Conservation (phyloP, 2,329 filamentous ascomycete genomes). For the Seiridium unicorne region DNA sequence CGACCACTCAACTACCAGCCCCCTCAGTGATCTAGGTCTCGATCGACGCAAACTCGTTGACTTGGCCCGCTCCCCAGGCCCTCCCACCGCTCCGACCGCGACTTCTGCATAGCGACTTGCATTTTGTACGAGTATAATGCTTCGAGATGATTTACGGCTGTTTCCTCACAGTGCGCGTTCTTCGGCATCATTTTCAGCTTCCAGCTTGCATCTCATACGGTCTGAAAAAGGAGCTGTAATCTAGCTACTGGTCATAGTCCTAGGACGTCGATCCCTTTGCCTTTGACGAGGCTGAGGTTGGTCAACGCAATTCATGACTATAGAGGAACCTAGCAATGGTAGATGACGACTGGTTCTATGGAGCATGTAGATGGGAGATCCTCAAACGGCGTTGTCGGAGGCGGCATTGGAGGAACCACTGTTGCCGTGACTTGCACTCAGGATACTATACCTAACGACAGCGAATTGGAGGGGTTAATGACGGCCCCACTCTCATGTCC, state of each 20-base stretch:
- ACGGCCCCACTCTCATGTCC: neutral
- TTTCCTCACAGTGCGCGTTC: neutral
- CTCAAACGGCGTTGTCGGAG: neutral
- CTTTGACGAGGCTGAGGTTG: neutral
- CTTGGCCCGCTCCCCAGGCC: conserved; percentile 9
- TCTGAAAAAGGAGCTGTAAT: neutral
- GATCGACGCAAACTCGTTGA: conserved; percentile 13
- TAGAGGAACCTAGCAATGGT: neutral
- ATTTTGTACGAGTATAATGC: conserved; percentile 27
- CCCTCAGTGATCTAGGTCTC: conserved; percentile 46
- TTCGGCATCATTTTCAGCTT: neutral
- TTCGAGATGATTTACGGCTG: conserved; percentile 26
- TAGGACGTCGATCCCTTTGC: neutral
- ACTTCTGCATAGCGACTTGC: conserved; percentile 33
- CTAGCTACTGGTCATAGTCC: neutral
- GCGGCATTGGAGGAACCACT: neutral
- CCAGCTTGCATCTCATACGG: neutral
- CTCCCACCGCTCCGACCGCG: conserved; percentile 5
- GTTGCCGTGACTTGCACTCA: neutral
- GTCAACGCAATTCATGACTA: neutral
- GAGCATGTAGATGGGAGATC: neutral
- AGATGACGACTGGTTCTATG: neutral
- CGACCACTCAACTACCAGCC: conserved; percentile 83
- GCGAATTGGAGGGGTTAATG: neutral
- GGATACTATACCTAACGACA: neutral